Evolutionary conservation across 192 early-diverging fungal genomes (phyloP), one percentile per base, ranked within the genome.

Genomic region (Phycomyces blakesleeanus): DNA sequence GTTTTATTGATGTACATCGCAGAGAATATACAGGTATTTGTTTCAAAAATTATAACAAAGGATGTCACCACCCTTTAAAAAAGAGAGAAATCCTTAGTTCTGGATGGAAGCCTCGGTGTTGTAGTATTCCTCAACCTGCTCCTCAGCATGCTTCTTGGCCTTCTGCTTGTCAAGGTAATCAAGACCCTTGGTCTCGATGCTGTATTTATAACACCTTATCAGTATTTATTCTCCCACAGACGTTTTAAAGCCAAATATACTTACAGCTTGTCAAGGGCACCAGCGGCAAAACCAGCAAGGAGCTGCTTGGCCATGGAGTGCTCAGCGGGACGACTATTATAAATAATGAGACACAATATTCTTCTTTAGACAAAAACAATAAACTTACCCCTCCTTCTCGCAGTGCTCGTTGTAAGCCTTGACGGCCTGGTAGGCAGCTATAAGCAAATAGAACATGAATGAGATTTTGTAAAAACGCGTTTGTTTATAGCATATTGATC

Each of bases 131-230:
- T 61, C 25, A 22, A 67, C 71, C 15, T 75, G 57, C 40, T 76
- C 25, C 57, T 79, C 72, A 59, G 78, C 78, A 44, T 79, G 66
- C 11, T 55, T 66, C 76, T 80, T 80, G 51, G 78, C 73, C 69
- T 73, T 80, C 64, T 77, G 66, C 51, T 67, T 64, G 56, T 80
- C 78, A 49, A 80, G 21, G 59, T 72, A 77, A 54, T 80, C 73
- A 49, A 80, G 60, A 50, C 78, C 76, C 74, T 81, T 78, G 73
- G 76, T 74, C 66, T 78, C 74, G 47, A 78, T 51, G 20, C 40
- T 26, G 26, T 42, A 44, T 5, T 34, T 5, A 34, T 5, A 7
- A 34, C 7, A 34, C n/a, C n/a, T n/a, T 2, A 34, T 34, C 29
- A 34, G 29, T 7, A 2, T 34, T 34, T 7, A 5, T 2, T 34